Base-by-base conservation (phyloP, 2,329 filamentous ascomycete genomes). In the Penicillium sp. region DNA sequence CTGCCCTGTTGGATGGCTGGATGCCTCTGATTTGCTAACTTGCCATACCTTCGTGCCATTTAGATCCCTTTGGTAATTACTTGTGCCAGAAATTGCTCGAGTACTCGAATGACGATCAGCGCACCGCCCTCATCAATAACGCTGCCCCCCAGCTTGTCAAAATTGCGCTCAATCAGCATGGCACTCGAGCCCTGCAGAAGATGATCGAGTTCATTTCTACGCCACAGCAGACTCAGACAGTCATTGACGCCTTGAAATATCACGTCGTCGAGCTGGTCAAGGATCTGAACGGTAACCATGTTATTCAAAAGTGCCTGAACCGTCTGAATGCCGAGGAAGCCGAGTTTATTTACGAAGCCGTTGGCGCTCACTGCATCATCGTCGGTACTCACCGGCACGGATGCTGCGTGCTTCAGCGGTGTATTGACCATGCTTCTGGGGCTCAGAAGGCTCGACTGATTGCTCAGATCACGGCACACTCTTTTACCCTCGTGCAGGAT, bases 221-320 rank as follows among this genome's bases (percentile, higher is more conserved):
- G 26, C 79, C 83, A 3, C 83, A 86, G 63, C 93, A 98, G 72
- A 86, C 91, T 43, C 78, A 86, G 59, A 85, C 88, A 57, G 93
- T 98, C 67, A 95, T 95, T 56, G 78, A 86, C 46, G 88, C 93
- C 11, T 79, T 98, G 43, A 81, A 84, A 54, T 79, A 83, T 66
- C 83, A 88, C 51, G 93, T 98, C 42, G 93, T 98, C 18, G 86
- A 93, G 60, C 80, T 98, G 46, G 96, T 98, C 53, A 90, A 98
- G 68, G 93, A 98, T 61, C 78, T 98, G 45, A 98, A 98, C 65
- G 93, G 93, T 68, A 98, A 98, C 63, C 93, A 98, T 63, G 93
- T 98, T 62, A 96, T 98, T 56, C 93, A 98, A 73, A 98, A 98
- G 74, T 98, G 93, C 64, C 80, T 98, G 46, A 98, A 97, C 74